Base-by-base conservation (phyloP, 2,329 filamentous ascomycete genomes). In the Stagonosporopsis chrysanthemi region DNA sequence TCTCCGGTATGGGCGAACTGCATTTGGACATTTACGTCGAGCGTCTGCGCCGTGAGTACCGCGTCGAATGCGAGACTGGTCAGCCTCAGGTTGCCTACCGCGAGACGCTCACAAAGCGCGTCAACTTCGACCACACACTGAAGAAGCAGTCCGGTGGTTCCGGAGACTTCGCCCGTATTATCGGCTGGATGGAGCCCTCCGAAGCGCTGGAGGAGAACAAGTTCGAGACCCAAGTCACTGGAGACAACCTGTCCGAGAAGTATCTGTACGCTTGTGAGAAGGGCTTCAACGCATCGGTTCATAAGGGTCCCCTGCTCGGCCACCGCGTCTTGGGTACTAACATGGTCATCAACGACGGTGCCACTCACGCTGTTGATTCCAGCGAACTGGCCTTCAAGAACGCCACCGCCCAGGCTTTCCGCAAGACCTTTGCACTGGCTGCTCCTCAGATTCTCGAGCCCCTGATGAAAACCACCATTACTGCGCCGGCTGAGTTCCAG, bases 11-110 rank as follows among this genome's bases (percentile, higher is more conserved):
- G 95, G 95, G 95, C 67, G 95, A 99, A 78, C 79, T 99, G 66
- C 95, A 99, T 78, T 84, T 99, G 26, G 93, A 97, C 72, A 96
- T 99, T 72, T 99, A 99, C 77, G 88, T 99, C 47, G 95, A 99
- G 81, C 92, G 95, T 67, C 93, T 99, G 82, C 90, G 90, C 68
- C 90, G 95, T 73, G 95, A 99, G 80, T 99, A 99, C 84, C 92
- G 90, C 75, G 93, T 97, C 51, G 95, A 97, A 64, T 97, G 94
- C 77, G 85, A 90, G 70, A 97, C 93, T n/a, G 95, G 95, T 56
- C 91, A 97, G 76, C 95, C 95, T 4, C 94, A 96, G 77, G 95
- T 99, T 65, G 92, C 95, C 22, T 99, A 98, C 83, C 89, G 95
- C 66, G 95, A 99, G 81, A 98, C 94, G 36, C 89, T 99, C 70